Conservation (phyloP, 306 rosid species). For the Betula pendula region DNA sequence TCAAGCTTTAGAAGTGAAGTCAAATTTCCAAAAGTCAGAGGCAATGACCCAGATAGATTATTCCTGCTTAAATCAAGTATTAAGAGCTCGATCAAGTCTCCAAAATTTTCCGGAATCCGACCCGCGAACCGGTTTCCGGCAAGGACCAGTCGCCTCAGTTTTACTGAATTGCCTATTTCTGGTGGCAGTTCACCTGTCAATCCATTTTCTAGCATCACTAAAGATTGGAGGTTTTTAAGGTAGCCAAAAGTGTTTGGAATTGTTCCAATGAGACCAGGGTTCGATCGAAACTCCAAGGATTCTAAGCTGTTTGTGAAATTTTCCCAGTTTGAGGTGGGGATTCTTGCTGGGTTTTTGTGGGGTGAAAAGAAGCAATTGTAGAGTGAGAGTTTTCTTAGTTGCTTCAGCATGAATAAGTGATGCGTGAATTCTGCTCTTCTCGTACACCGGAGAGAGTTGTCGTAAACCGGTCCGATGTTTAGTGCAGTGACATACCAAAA, state of each 20-base stretch:
- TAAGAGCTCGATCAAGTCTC: constrained; percentile 35
- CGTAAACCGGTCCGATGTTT: constrained; percentile 47
- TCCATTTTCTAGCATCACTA: constrained; percentile 46
- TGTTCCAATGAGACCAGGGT: constrained; percentile 50
- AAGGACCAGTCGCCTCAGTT: constrained; percentile 45
- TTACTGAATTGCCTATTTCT: constrained; percentile 37
- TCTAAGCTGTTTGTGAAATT: constrained; percentile 41
- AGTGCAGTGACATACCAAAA: constrained; percentile 47
- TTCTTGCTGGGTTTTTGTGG: constrained; percentile 33
- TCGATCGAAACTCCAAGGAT: constrained; percentile 49
- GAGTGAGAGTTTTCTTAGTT: constrained; percentile 43
- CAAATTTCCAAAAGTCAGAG: constrained; percentile 33
- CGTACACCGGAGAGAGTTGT: constrained; percentile 43
- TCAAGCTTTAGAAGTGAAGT: constrained; percentile 51
- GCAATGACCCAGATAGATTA: constrained; percentile 40
- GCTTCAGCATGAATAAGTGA: constrained; percentile 50
- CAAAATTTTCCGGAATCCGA: constrained; percentile 39
- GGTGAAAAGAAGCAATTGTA: constrained; percentile 42
- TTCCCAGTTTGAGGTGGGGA: constrained; percentile 48
- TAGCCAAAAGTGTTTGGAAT: constrained; percentile 43
- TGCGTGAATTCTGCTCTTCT: constrained; percentile 34
- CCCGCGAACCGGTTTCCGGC: constrained; percentile 39
- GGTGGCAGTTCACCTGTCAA: constrained; percentile 40
- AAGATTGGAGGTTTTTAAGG: constrained; percentile 47
- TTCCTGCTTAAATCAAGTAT: constrained; percentile 55